Base-by-base conservation (phyloP, 176 grass and related monocot genomes). In the Musa itinerans region DNA sequence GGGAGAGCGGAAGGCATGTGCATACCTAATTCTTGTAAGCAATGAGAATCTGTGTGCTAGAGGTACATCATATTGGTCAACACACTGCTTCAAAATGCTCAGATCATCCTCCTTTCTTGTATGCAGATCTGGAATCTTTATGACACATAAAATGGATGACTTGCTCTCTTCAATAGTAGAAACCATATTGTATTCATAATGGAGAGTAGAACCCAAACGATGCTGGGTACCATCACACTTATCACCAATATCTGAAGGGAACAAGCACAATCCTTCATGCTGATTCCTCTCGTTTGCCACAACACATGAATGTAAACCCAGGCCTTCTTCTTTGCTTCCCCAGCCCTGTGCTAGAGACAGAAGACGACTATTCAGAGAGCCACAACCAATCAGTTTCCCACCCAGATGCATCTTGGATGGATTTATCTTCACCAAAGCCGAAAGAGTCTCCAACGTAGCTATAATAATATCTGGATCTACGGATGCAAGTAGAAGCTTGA, bases 291-390 rank as follows among this genome's bases (percentile, higher is more conserved):
- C 95, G 67, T 98, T 98, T 83, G 90, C 85, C 81, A 93, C 82
- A 24, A 94, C 88, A 82, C 95, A 98, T 75, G 90, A 98, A 85
- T 89, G 87, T 57, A 98, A 85, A 27, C 95, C 95, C 25, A 98
- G 66, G 19, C 95, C 95, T 89, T 98, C 95, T 89, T 98, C 95
- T 86, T 98, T 98, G 84, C 90, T 98, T 63, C 95, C 95, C 95
- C 95, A 98, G 68, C 88, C 95, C 83, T 98, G 95, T 19, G 90
- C 95, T 74, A 98, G 81, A 80, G 95, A 93, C 80, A 98, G 83
- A 61, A 94, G 90, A 86, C 89, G 77, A 11, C 78, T 86, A 73
- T 98, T 98, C 75, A 98, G 63, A 76, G 90, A 78, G 66, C 90
- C 95, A 51, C 90, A 91, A 76, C 76, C 84, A 63, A 91, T 87